phyloP scores from a whole-genome alignment of 352 stramenopile species.

The Globisporangium carolinianum region DNA sequence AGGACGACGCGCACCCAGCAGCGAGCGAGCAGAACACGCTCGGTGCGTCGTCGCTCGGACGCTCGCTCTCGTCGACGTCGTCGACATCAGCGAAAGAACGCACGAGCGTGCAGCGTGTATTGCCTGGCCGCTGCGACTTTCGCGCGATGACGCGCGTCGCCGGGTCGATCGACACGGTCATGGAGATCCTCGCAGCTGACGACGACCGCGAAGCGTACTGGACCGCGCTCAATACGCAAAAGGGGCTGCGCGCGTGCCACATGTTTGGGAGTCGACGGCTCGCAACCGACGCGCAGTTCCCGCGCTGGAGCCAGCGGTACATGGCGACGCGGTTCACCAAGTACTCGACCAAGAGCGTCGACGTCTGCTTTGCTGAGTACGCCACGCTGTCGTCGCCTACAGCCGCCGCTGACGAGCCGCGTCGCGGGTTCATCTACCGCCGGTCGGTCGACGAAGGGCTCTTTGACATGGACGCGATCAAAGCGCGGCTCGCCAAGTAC shows the following conservation, averaged over 20 bases:
- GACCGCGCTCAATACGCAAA: conserved; percentile 62
- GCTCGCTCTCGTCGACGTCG: conserved; percentile 17
- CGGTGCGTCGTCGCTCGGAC: conserved; percentile 14
- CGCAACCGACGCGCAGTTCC: conserved; percentile 28
- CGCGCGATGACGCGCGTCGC: conserved; percentile 60
- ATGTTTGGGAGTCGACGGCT: conserved; percentile 31
- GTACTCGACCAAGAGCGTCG: conserved; percentile 38
- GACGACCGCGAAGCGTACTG: conserved; percentile 63
- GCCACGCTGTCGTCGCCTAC: conserved; percentile 18
- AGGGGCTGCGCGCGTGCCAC: conserved; percentile 42
- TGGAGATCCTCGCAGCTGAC: conserved; percentile 51
- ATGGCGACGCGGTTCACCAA: conserved; percentile 52
- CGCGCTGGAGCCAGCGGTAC: conserved; percentile 66
- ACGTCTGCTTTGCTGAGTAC: conserved; percentile 66
- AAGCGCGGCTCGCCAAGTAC: conserved; percentile 38
- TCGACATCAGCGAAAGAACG: conserved; percentile 13
- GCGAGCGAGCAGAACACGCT: conserved; percentile 7
- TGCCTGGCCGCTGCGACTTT: conserved; percentile 46
- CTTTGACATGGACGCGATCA: conserved; percentile 30
- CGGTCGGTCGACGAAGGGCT: conserved; percentile 58
- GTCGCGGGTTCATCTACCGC: conserved; percentile 64
- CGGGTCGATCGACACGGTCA: conserved; percentile 43
- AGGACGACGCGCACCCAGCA: conserved; percentile 12
- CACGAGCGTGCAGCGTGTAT: conserved; percentile 6
- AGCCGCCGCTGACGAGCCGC: conserved; percentile 9